Evolutionary conservation across 2,329 filamentous ascomycete genomes (phyloP), one percentile per base, ranked within the genome.

Genomic region (Diaporthe aspalathi): DNA sequence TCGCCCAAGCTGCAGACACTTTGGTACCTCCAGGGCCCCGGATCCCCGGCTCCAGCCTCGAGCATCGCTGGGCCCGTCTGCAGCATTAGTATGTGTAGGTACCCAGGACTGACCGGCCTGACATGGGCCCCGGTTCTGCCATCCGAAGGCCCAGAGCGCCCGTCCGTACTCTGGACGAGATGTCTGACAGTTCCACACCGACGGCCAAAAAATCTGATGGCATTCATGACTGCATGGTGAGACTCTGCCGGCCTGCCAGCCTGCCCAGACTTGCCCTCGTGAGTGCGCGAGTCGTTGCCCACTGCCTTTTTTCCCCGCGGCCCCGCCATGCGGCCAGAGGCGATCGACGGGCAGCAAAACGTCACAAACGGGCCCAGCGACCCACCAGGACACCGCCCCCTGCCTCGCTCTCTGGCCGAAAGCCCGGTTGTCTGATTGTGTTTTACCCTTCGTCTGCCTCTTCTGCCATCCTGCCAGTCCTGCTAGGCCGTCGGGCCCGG

Each of bases 321-420:
- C 57, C 67, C 57, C 65, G 57, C 65, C 16, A 24, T 49, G 45
- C 40, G 54, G 70, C 67, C 32, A 67, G 52, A 67, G 17, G 38
- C 38, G 71, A 73, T 73, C 63, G 63, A 68, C 71, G 54, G 47
- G 22, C 66, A 27, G 62, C 70, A 50, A 38, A 68, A 72, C 71
- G 71, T 73, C 71, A 73, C 71, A 32, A 45, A 63, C 67, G 68
- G 67, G 53, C 47, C 32, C 68, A 70, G 40, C 20, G 60, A 22
- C 49, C 45, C 52, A 35, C 47, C 38, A 43, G 68, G 62, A 60
- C 70, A 60, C 67, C 57, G 70, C 67, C 29, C 32, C 40, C 40
- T 49, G 66, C 57, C 49, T 65, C 54, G 29, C 40, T 52, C 20
- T 47, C 29, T 35, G 50, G 43, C 67, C 57, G 70, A 66, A 50